Evolutionary conservation across 1,284 basidiomycete species (phyloP).

Genomic region (Clitocybe nebularis): DNA sequence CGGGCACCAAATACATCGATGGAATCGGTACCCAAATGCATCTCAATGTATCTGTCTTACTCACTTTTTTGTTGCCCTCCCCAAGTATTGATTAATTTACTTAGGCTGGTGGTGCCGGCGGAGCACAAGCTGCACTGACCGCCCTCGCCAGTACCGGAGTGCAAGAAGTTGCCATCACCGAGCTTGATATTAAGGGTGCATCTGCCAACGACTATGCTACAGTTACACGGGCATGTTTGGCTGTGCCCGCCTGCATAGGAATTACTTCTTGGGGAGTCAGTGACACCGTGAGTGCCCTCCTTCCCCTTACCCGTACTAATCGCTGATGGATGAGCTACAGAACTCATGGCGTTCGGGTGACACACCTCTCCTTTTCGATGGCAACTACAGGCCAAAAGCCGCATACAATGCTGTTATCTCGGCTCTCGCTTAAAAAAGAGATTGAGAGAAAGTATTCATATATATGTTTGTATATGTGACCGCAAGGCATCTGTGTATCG

Average conservation of each 20-base stretch:
- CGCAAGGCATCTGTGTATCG: too few species aligned
- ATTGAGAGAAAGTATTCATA: too few species aligned
- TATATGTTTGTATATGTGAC: too few species aligned
- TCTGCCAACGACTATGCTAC: constrained; percentile 35
- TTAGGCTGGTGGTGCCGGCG: constrained; percentile 36
- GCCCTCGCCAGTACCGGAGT: constrained; percentile 33
- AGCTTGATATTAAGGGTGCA: constrained; percentile 28
- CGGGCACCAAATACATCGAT: constrained; percentile 30
- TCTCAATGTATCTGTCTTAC: constrained; percentile 29
- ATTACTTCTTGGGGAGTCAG: constrained; percentile 34
- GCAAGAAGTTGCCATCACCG: constrained; percentile 41
- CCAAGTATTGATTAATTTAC: too few species aligned
- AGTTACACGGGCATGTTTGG: constrained; percentile 41
- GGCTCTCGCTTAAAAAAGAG: constrained; percentile 4
- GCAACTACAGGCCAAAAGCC: constrained; percentile 35
- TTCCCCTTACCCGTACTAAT: background rate
- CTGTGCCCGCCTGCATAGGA: constrained; percentile 35
- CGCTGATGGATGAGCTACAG: constrained; percentile 1
- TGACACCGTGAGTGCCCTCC: constrained; percentile 32
- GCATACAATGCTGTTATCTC: constrained; percentile 6
- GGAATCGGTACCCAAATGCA: constrained; percentile 41
- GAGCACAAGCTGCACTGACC: constrained; percentile 31
- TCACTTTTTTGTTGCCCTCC: too few species aligned
- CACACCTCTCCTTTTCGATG: constrained; percentile 36
- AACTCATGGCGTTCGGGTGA: constrained; percentile 30